Evolutionary conservation across 148 eudicot species (phyloP).

Genomic region (Rhododendron griersonianum): DNA sequence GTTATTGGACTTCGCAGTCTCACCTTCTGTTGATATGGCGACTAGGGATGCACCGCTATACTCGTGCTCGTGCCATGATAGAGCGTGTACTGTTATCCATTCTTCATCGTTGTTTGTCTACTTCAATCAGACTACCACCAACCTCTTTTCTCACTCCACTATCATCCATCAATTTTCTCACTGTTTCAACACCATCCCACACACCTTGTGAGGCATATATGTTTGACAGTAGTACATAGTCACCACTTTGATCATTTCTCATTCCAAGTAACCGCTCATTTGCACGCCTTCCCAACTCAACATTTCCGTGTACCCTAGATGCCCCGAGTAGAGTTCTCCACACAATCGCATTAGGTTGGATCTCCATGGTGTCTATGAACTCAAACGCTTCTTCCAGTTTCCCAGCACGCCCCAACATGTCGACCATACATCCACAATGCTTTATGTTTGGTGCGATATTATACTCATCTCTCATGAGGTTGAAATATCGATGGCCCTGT

Average conservation of each 20-base stretch:
- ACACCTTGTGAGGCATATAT: slow-evolving; percentile 56
- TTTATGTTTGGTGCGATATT: slow-evolving; percentile 40
- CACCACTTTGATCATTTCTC: slow-evolving; percentile 47
- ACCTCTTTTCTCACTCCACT: slow-evolving; percentile 46
- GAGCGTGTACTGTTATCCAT: too few relatives aligned
- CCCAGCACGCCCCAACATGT: slow-evolving; percentile 51
- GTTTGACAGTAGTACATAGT: slow-evolving; percentile 56
- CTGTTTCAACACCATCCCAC: slow-evolving; percentile 47
- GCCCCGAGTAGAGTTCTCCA: slow-evolving; percentile 64
- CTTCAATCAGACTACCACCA: slow-evolving; percentile 39
- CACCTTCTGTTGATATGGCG: too few relatives aligned
- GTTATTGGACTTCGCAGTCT: too few relatives aligned
- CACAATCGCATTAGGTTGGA: slow-evolving; percentile 50
- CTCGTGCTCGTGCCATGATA: too few relatives aligned
- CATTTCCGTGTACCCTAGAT: slow-evolving; percentile 43
- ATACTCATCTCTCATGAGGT: slow-evolving; percentile 36
- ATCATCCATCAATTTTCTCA: slow-evolving; percentile 51
- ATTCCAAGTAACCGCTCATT: slow-evolving; percentile 45
- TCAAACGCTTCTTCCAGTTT: slow-evolving; percentile 46
- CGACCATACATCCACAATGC: slow-evolving; percentile 65
- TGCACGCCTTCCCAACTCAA: slow-evolving; percentile 48
- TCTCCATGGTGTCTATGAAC: slow-evolving; percentile 42
- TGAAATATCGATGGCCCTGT: slow-evolving; percentile 40
- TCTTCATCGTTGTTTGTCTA: background rate
- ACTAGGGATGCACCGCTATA: too few relatives aligned